Base-by-base conservation (phyloP, 257 asterid genomes). In the Asclepias syriaca region DNA sequence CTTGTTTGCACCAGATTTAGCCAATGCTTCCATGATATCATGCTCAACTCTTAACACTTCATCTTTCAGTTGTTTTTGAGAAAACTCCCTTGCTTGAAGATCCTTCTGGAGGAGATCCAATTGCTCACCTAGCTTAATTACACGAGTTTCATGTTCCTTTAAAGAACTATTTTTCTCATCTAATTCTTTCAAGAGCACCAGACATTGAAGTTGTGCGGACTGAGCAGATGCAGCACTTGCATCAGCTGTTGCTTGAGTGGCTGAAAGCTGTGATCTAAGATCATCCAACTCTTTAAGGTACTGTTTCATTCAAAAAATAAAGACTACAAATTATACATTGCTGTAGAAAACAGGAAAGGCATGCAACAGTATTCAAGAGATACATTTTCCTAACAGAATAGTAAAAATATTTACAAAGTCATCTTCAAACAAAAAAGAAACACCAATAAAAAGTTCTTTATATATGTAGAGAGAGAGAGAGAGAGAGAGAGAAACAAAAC, bases 31-130 rank as follows among this genome's bases (percentile, higher is more conserved):
- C 89, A 83, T 90, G 77, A 95, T 88, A 74, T 91, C 96, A 51
- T 85, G 86, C 87, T 95, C 99, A 6, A 91, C 77, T 82, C 97
- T 88, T 22, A 81, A 68, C 54, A 95, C 96, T 60, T 95, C 98
- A 61, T 85, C 96, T 81, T 88, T 95, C 61, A 95, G 85, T 65
- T 88, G 98, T 82, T 27, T 84, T 82, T 91, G 97, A 56, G 96
- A 91, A 81, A 75, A 82, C 79, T 91, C 98, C 78, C 98, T 75
- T 6, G 85, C 83, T 73, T 67, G 89, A 27, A 89, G 97, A 81
- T 90, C 97, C 76, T 88, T 92, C 81, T 85, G 97, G 24, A 95
- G 82, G 69, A 87, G 88, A 72, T 89, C 93, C 75, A 95, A 81
- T 74, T 95, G 97, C 70, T 88, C 93, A 43, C 86, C 89, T 27